Percentiles rank a stretch among this genome's conserved stretches.
Conservation (phyloP, 2,329 filamentous ascomycete species). For the Beauveria medogensis region DNA sequence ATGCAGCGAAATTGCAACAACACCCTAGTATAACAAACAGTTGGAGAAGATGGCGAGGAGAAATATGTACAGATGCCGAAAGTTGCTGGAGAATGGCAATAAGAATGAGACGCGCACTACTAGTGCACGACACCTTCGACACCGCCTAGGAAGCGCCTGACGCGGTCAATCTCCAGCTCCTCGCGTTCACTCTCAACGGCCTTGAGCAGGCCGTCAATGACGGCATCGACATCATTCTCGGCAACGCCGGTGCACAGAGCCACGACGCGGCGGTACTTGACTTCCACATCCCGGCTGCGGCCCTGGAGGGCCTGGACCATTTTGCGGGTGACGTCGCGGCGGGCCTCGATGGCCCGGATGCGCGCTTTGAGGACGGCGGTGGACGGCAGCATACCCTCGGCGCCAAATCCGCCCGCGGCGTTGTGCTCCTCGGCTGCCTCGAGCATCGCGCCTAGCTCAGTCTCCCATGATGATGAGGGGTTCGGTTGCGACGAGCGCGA, state of each 20-base stretch:
- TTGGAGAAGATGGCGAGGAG: background rate
- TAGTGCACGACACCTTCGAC: constrained; percentile 57
- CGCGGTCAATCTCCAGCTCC: constrained; percentile 66
- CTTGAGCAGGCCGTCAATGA: constrained; percentile 70
- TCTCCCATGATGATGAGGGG: constrained; percentile 44
- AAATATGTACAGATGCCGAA: background rate
- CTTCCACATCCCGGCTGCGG: constrained; percentile 74
- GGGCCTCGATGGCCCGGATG: constrained; percentile 59
- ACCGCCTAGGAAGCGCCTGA: constrained; percentile 70
- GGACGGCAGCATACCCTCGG: constrained; percentile 44
- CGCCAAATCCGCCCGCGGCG: constrained; percentile 25
- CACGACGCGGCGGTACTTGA: constrained; percentile 83
- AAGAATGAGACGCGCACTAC: constrained; percentile 13
- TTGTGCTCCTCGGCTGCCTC: constrained; percentile 31
- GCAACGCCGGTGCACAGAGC: constrained; percentile 75
- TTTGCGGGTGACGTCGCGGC: constrained; percentile 59
- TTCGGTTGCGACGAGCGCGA: constrained; percentile 33
- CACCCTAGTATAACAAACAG: background rate
- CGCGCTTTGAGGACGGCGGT: constrained; percentile 56
- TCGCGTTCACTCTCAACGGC: constrained; percentile 83
- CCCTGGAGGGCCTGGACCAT: constrained; percentile 66
- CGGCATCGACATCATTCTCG: constrained; percentile 70
- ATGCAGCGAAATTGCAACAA: background rate
- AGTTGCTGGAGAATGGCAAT: background rate
- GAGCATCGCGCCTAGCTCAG: constrained; percentile 41